Conservation (phyloP, 2,329 filamentous ascomycete species). For the Cladosporium halotolerans region DNA sequence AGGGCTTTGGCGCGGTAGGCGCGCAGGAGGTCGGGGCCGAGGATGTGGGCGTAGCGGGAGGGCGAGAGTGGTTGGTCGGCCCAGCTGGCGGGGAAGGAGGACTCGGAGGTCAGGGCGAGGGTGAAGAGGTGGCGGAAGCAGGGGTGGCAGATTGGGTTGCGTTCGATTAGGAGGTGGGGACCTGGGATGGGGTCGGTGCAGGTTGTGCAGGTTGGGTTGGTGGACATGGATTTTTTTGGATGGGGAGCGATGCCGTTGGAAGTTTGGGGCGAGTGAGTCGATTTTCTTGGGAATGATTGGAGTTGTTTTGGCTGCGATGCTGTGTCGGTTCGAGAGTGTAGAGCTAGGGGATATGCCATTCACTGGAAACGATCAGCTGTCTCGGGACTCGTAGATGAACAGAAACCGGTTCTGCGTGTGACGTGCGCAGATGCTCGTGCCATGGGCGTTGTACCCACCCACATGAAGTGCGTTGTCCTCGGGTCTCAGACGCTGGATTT, state of each 20-base stretch:
- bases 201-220: neutral
- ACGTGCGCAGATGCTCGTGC: too few species aligned
- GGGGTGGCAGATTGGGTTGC: slow-evolving; percentile 8
- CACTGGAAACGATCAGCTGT: too few species aligned
- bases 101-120: slow-evolving; percentile 12
- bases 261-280: neutral
- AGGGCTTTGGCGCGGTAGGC: slow-evolving; percentile 11
- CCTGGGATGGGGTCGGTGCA: neutral
- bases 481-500: too few species aligned
- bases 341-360: too few species aligned
- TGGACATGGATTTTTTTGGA: neutral
- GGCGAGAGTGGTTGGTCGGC: slow-evolving; percentile 9
- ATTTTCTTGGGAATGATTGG: neutral
- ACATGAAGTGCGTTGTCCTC: too few species aligned
- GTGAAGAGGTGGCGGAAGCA: slow-evolving; percentile 16
- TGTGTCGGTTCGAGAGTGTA: too few species aligned
- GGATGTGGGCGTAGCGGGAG: slow-evolving; percentile 2
- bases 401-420: too few species aligned
- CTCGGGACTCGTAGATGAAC: too few species aligned
- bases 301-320: neutral
- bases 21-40: slow-evolving; percentile 3
- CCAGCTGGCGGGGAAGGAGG: slow-evolving; percentile 15
- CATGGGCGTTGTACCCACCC: too few species aligned
- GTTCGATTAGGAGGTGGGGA: neutral
- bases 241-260: neutral